Evolutionary conservation across 352 stramenopile genomes (phyloP), one percentile per base, ranked within the genome.

Genomic region (Phytophthora tubulina): DNA sequence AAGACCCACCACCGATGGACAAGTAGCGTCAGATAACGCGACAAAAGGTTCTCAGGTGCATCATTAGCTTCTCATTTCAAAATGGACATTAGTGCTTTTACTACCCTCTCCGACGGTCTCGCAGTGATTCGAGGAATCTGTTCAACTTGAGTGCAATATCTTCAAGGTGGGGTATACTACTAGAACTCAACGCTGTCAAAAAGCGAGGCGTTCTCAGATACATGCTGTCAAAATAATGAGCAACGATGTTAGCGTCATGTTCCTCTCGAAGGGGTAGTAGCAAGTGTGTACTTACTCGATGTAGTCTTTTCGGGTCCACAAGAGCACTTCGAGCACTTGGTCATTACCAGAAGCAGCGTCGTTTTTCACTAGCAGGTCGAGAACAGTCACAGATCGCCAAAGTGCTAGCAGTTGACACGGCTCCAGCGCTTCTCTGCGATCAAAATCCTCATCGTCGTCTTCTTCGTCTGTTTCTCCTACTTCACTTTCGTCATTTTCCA

Each of bases 1-100:
- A 97, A 61, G 89, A 94, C 53, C 83, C 86, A 15, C 73, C 72
- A 21, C 55, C 75, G 11, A 61, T 74, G 46, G 70, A 71, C 41
- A 74, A 73, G 41, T 70, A 70, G 46, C 6, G 21, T 6, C 45
- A 35, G 31, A 45, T 32, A 54, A n/a, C 6, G 15, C 31, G 45
- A 53, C 10, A 14, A 10, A 46, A 27, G n/a, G 15, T 46, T 27
- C 21, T 27, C 10, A 17, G 1, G 49, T 35, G 15, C 45, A 52
- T 59, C 9, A 13, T 9, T 38, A 21, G 36, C 32, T 17, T 32
- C 8, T 51, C 55, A 17, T 3, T 38, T 56, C 31, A 46, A 49
- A 35, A 9, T 54, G 38, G 27, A 14, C 42, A 33, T 60, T 35
- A 27, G 21, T 31, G 52, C 11, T 33, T 60, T 59, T 27, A 57